Conservation (phyloP, 2,329 filamentous ascomycete genomes). For the Phialophora chinensis region DNA sequence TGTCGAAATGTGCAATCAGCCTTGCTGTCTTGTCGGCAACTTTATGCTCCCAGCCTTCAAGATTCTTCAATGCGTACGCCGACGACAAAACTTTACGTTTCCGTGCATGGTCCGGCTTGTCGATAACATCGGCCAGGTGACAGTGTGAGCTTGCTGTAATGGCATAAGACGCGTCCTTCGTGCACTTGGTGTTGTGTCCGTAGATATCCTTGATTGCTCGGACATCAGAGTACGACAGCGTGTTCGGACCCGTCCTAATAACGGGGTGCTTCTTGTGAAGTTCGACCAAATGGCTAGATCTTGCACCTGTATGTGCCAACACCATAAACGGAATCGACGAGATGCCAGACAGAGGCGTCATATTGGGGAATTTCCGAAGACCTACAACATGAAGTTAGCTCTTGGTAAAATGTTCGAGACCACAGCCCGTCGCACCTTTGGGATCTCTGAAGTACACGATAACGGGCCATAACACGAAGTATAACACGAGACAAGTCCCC, state of each 20-base stretch:
- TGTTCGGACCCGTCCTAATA: conserved; percentile 25
- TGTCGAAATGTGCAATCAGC: conserved; percentile 47
- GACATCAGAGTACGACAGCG: conserved; percentile 21
- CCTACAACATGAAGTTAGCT: conserved; percentile 32
- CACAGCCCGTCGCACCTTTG: conserved; percentile 44
- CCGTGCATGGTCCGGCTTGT: conserved; percentile 47
- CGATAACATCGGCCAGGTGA: conserved; percentile 45
- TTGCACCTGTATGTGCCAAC: conserved; percentile 38
- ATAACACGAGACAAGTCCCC: conserved; percentile 39
- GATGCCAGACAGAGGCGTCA: conserved; percentile 53
- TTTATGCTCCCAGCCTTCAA: conserved; percentile 51
- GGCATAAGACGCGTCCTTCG: conserved; percentile 23
- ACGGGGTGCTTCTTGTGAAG: conserved; percentile 58
- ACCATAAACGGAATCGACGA: conserved; percentile 51
- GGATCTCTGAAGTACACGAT: conserved; percentile 54
- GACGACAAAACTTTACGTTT: conserved; percentile 49
- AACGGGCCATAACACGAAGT: conserved; percentile 51
- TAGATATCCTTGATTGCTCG: conserved; percentile 47
- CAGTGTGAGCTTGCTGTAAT: conserved; percentile 22
- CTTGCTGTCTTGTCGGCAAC: conserved; percentile 47
- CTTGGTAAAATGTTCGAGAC: no score
- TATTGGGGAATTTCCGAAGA: conserved; percentile 55
- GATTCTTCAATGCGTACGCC: conserved; percentile 50
- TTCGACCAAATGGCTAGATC: conserved; percentile 35
- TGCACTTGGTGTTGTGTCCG: conserved; percentile 46